Evolutionary conservation across 352 stramenopile species (phyloP).

Genomic region (Pythium coloratum): DNA sequence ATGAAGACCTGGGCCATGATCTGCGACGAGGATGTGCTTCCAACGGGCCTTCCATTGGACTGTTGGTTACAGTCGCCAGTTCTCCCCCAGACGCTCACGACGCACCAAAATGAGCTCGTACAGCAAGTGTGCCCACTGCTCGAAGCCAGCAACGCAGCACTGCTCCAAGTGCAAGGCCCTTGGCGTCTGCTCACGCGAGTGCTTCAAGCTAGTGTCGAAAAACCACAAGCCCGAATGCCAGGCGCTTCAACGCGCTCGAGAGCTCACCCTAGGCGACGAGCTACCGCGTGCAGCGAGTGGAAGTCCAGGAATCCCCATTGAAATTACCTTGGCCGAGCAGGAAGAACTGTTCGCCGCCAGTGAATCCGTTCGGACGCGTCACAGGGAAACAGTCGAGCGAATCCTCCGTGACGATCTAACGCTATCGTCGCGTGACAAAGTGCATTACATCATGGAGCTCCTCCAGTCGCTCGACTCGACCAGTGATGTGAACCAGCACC

Average conservation of each 20-base stretch:
- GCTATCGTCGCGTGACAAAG: neutral
- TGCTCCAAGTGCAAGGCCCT: conserved; percentile 36
- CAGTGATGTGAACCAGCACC: conserved; percentile 27
- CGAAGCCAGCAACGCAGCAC: conserved; percentile 22
- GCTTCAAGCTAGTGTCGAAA: conserved; percentile 27
- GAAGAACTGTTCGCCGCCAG: neutral
- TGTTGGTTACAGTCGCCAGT: no score
- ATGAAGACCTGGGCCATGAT: neutral
- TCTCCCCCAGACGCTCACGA: no score
- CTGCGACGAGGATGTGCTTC: neutral
- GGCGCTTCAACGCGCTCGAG: conserved; percentile 21
- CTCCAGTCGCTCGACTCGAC: conserved; percentile 19
- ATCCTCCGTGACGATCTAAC: conserved; percentile 1
- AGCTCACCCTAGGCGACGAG: neutral
- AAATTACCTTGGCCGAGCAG: neutral
- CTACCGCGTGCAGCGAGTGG: neutral
- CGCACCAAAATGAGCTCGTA: neutral
- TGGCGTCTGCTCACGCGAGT: conserved; percentile 28
- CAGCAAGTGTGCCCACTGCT: conserved; percentile 21
- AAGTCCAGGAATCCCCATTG: neutral
- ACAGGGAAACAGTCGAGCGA: neutral
- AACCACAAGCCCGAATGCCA: conserved; percentile 34
- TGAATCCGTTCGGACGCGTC: neutral
- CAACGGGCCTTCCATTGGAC: no score
- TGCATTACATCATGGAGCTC: conserved; percentile 10